Percentiles rank a stretch among this genome's conserved stretches.
phyloP scores from a whole-genome alignment of 257 asterid genomes.

The Capsicum baccatum region DNA sequence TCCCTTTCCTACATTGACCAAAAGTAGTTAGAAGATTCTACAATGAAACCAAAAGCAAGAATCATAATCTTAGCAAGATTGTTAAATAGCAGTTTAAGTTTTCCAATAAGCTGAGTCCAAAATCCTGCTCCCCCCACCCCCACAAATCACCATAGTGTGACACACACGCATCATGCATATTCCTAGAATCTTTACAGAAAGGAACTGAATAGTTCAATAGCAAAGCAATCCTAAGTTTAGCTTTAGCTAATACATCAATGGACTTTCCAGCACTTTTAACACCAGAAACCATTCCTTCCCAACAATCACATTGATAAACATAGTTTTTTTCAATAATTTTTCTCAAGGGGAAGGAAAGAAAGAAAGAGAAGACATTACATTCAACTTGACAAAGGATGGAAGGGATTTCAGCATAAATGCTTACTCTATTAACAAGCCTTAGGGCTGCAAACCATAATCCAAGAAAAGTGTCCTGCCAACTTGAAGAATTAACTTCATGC shows the following conservation, averaged over 20 bases:
- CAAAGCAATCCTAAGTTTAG: background rate
- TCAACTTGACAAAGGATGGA: conserved; percentile 4
- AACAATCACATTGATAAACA: conserved; percentile 6
- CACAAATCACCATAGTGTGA: background rate
- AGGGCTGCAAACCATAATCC: conserved; percentile 93
- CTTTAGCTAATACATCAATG: conserved; percentile 19
- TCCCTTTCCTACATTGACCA: conserved; percentile 73
- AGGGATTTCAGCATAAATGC: conserved; percentile 31
- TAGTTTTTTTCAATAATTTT: background rate
- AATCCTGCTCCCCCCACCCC: conserved; percentile 18
- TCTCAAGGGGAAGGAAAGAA: background rate
- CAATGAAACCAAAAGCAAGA: conserved; percentile 28
- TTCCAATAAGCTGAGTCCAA: background rate
- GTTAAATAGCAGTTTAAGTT: conserved; percentile 14
- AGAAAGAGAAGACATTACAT: background rate
- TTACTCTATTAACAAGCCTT: conserved; percentile 96
- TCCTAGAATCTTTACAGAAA: conserved; percentile 13
- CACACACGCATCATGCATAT: conserved; percentile 13
- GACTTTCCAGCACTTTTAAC: conserved; percentile 5
- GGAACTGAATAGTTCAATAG: background rate
- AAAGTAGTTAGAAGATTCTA: conserved; percentile 27
- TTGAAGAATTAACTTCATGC: conserved; percentile 77
- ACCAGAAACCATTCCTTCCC: conserved; percentile 2
- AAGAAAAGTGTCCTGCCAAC: conserved; percentile 96
- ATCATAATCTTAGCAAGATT: background rate